Evolutionary conservation across 805 yeast species (phyloP).

Genomic region (Pichia heedii): DNA sequence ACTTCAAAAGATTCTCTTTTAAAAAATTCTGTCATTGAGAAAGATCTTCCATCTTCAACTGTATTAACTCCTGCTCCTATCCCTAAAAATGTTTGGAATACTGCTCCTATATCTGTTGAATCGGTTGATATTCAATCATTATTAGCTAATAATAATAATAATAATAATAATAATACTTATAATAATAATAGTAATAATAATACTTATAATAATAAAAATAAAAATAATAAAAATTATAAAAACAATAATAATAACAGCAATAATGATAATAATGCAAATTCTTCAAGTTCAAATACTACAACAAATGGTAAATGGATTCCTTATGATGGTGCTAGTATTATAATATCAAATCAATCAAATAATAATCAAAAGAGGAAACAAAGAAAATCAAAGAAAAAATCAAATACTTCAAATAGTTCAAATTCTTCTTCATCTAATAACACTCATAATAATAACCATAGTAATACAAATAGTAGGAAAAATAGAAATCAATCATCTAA

Average conservation of each 20-base stretch:
- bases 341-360: constrained; percentile 21
- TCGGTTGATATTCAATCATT: no score
- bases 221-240: constrained; percentile 1
- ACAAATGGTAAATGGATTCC: constrained; percentile 70
- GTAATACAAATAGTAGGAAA: background rate
- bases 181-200: no score
- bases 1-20: background rate
- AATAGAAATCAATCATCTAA: no score
- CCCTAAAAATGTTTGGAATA: constrained; percentile 43
- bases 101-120: no score
- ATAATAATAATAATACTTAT: background rate
- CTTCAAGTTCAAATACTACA: constrained; percentile 16
- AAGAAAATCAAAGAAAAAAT: background rate
- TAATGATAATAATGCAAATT: background rate
- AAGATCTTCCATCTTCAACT: constrained; percentile 4
- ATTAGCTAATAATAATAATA: no score
- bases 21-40: no score
- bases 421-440: background rate
- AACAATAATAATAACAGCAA: constrained; percentile 2
- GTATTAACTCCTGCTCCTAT: constrained; percentile 52
- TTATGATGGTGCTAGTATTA: constrained; percentile 45
- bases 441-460: background rate
- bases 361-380: background rate
- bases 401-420: background rate
- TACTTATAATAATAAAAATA: constrained; percentile 10